These are phyloP conservation scores for Ogataea nonfermentans DNA, from an alignment of 805 yeast genomes.

Conservation along the genomic window DNA sequence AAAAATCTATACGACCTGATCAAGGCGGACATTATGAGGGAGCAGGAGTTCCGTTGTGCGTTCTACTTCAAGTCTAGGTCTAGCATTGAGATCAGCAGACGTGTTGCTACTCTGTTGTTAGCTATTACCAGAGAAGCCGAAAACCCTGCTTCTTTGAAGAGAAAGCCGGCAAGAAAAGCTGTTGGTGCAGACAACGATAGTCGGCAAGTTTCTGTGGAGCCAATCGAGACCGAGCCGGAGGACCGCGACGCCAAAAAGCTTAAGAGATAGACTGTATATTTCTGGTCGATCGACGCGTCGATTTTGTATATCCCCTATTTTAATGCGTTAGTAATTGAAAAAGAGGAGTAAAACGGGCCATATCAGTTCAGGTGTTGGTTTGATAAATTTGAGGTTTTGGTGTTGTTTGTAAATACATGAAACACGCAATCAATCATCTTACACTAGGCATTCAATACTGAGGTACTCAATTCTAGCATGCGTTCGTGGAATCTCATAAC, in stretches of 20 bases:
- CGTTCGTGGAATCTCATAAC: constrained; percentile 1
- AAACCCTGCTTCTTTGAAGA: constrained; percentile 54
- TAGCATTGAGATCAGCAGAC: constrained; percentile 66
- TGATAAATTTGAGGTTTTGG: too few relatives aligned
- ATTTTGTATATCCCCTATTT: background rate
- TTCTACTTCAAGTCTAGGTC: constrained; percentile 74
- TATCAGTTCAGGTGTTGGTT: background rate
- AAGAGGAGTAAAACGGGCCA: constrained; percentile 11
- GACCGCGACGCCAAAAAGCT: constrained; percentile 12
- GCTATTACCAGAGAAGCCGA: constrained; percentile 71
- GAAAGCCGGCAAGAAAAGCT: constrained; percentile 35
- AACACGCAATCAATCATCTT: too few relatives aligned
- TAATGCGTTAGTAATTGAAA: constrained; percentile 2
- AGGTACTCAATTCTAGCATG: background rate
- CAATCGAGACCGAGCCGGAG: constrained; percentile 10
- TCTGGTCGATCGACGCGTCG: constrained; percentile 13
- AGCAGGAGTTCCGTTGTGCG: constrained; percentile 65
- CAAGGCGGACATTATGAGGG: constrained; percentile 58
- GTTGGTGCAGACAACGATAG: constrained; percentile 20
- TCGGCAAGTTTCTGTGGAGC: constrained; percentile 36
- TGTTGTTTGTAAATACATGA: too few relatives aligned
- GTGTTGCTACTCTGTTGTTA: constrained; percentile 63
- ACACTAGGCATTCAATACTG: background rate
- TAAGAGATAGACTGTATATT: constrained; percentile 8
- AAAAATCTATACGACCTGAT: constrained; percentile 61